phyloP scores from a whole-genome alignment of 1,139 yeast species.

The Geotrichum fermentans region DNA sequence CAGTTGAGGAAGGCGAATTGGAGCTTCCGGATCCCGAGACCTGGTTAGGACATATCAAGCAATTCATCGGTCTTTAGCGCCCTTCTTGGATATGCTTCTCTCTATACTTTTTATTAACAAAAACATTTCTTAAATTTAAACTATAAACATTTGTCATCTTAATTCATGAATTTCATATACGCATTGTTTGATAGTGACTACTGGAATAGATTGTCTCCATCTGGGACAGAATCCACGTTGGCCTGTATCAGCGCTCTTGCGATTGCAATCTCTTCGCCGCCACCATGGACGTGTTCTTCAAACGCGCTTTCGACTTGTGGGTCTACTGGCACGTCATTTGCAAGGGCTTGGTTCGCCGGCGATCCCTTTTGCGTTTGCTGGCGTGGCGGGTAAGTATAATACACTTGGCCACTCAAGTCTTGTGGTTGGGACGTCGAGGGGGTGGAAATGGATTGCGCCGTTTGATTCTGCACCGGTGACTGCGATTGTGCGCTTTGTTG shows the following conservation, averaged over 20 bases:
- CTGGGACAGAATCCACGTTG: conserved; percentile 29
- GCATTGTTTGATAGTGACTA: too few relatives aligned
- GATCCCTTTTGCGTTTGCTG: background rate
- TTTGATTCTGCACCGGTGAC: background rate
- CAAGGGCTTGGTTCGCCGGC: background rate
- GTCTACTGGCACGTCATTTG: conserved; percentile 47
- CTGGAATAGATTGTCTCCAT: background rate
- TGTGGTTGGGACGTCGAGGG: conserved; percentile 17
- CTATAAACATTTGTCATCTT: background rate
- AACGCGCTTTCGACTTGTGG: conserved; percentile 56
- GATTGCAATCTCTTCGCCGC: conserved; percentile 56
- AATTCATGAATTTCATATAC: background rate
- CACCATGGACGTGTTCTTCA: conserved; percentile 30
- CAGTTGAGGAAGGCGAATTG: background rate
- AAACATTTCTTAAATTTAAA: background rate
- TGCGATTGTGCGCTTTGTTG: background rate
- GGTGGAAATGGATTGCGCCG: background rate
- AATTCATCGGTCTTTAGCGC: background rate
- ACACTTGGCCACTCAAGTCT: conserved; percentile 7
- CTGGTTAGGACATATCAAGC: background rate
- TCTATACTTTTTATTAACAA: background rate
- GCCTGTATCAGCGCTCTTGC: conserved; percentile 65
- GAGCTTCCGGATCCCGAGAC: background rate
- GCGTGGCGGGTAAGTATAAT: conserved; percentile 1
- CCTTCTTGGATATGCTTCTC: background rate